A percentile compares a stretch with the other conserved stretches of the same genome.
Evolutionary conservation across 78 protist species (phyloP).

Genomic region (Dictyostelium purpureum): DNA sequence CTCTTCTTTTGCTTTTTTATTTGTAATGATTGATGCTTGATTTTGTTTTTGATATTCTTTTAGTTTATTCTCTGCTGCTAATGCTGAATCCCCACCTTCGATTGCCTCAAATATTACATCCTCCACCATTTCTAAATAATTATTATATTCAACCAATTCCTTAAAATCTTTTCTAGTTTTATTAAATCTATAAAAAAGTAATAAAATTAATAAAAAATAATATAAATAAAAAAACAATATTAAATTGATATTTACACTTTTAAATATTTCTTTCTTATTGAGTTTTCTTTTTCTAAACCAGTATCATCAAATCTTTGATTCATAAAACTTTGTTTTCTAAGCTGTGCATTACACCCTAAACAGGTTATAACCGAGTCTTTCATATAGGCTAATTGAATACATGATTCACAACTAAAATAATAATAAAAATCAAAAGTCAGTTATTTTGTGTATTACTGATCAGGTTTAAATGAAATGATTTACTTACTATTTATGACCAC

Average conservation of each 20-base stretch:
- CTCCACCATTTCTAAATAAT: conserved; percentile 55
- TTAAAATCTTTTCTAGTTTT: conserved; percentile 37
- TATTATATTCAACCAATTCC: conserved; percentile 27
- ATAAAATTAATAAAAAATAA: not conserved
- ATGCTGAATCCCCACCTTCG: conserved; percentile 28
- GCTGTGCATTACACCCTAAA: conserved; percentile 28
- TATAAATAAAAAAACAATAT: not conserved
- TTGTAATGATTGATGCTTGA: conserved; percentile 34
- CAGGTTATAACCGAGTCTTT: conserved; percentile 34
- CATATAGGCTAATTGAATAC: conserved; percentile 26
- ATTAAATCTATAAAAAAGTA: conserved; percentile 1
- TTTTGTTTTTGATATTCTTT: conserved; percentile 51
- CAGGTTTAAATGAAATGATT: too few species aligned
- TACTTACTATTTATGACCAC: conserved; percentile 72
- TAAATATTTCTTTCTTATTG: conserved; percentile 17
- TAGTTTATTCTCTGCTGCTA: not conserved
- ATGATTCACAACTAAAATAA: conserved; percentile 65
- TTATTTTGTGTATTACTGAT: not conserved
- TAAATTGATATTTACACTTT: conserved; percentile 1
- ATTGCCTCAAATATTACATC: conserved; percentile 49
- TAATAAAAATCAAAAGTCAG: not conserved
- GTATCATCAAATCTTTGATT: conserved; percentile 51
- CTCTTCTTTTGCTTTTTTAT: conserved; percentile 26
- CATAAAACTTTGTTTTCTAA: conserved; percentile 42
- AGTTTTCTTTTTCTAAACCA: conserved; percentile 45